phyloP scores from a whole-genome alignment of 345 rosid genomes.

The Trapa bicornis region DNA sequence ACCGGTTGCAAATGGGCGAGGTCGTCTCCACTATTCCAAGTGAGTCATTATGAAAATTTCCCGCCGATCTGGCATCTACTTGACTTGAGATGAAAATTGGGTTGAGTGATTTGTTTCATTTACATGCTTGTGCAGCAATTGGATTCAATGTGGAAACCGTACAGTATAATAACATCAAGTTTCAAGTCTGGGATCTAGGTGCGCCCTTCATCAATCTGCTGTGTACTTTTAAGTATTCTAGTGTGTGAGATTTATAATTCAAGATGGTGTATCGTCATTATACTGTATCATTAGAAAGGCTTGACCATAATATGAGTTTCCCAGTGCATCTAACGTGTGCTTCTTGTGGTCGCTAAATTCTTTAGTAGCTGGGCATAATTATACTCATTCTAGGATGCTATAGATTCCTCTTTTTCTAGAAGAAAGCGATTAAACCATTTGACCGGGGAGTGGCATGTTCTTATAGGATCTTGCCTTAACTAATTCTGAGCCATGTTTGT shows the following conservation, averaged over 20 bases:
- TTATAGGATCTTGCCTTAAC: not conserved
- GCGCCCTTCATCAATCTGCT: conserved; percentile 8
- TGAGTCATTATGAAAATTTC: conserved; percentile 20
- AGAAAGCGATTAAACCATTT: not conserved
- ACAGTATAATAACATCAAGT: conserved; percentile 86
- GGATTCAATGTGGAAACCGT: conserved; percentile 97
- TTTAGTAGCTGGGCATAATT: not conserved
- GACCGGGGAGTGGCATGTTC: not conserved
- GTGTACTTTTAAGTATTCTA: not conserved
- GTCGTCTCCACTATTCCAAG: conserved; percentile 96
- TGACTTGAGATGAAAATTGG: not conserved
- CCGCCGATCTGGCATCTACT: not conserved
- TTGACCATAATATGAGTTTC: too few relatives aligned
- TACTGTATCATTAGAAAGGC: not conserved
- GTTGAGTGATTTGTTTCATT: conserved; percentile 4
- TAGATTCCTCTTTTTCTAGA: not conserved
- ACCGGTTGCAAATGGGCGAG: conserved; percentile 99
- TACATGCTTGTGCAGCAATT: conserved; percentile 45
- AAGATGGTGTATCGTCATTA: not conserved
- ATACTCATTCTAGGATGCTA: not conserved
- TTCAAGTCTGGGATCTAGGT: conserved; percentile 90
- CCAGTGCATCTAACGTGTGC: not conserved
- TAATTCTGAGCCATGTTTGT: conserved; percentile 4
- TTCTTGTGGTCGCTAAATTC: not conserved
- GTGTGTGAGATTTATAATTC: not conserved